Base-by-base conservation (phyloP, 2,329 filamentous ascomycete species). In the Apiospora hydei region DNA sequence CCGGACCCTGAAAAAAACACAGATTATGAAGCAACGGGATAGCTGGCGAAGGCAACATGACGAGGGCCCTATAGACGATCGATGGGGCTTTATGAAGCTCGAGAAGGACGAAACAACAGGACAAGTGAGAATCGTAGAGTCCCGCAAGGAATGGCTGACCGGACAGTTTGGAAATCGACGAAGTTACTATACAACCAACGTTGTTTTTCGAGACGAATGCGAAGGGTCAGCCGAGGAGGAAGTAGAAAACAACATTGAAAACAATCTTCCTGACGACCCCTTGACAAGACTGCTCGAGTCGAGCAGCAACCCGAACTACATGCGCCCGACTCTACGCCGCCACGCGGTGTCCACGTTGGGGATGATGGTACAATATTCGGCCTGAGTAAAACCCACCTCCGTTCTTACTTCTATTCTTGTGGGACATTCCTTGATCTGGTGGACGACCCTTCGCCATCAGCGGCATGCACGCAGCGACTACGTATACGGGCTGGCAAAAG, bases 11-110 rank as follows among this genome's bases (percentile, higher is more conserved):
- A 78, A 1, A 79, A 79, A 77, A 10, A 75, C 85, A n/a, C 82
- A 87, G 74, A 79, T 80, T 47, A 82, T 83, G 73, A 82, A 83
- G n/a, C 85, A 85, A 71, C 77, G 80, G 61, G 82, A 83, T 26
- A 85, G 91, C 64, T 94, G 91, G 88, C 86, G 92, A 10, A 88
- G 92, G 21, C 86, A 92, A 69, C 90, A 94, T 75, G 83, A 83
- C 41, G 92, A 95, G 78, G 93, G 93, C 0, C 88, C 91, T 0
- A 90, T 94, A 21, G 92, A 95, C 75, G 91, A 94, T 76, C 88
- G 91, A 3, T 95, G 93, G 92, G 92, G 89, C 0, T 88, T 90
- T 72, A 82, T 95, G 4, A 87, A 87, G 4, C 82, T 95, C 1
- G 86, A 89, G 41, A 84, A 84, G 46, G 89, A 93, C 72, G 90